Evolutionary conservation across 1,139 yeast species (phyloP).

Genomic region (Pichia sp.): DNA sequence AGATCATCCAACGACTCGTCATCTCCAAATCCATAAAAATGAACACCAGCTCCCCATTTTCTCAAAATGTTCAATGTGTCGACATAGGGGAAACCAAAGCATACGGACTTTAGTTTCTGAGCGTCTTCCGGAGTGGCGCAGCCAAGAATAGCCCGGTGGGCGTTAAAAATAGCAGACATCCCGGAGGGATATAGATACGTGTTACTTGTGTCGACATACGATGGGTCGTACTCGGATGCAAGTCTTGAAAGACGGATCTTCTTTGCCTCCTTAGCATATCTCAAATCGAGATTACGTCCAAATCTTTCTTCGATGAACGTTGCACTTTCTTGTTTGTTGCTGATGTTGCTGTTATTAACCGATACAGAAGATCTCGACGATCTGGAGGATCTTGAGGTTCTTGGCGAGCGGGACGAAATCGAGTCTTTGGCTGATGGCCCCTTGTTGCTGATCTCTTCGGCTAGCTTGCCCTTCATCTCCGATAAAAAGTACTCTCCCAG

Average conservation of each 20-base stretch:
- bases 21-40: slow-evolving; percentile 82
- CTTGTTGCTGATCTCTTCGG: slow-evolving; percentile 24
- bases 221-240: slow-evolving; percentile 48
- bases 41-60: slow-evolving; percentile 86
- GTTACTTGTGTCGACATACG: slow-evolving; percentile 45
- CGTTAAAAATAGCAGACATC: slow-evolving; percentile 84
- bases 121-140: slow-evolving; percentile 32
- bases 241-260: slow-evolving; percentile 69
- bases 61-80: slow-evolving; percentile 81
- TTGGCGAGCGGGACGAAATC: slow-evolving; percentile 12
- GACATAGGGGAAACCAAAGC: slow-evolving; percentile 93
- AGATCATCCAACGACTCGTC: slow-evolving; percentile 63
- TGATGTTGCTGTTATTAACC: slow-evolving; percentile 1
- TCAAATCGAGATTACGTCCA: slow-evolving; percentile 81
- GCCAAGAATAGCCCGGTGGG: slow-evolving; percentile 61
- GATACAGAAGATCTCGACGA: slow-evolving; percentile 22
- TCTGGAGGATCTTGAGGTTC: slow-evolving; percentile 27
- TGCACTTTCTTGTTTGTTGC: slow-evolving; percentile 47
- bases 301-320: slow-evolving; percentile 81
- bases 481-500: slow-evolving; percentile 78
- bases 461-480: slow-evolving; percentile 46
- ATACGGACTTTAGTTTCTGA: slow-evolving; percentile 54
- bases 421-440: slow-evolving; percentile 16
- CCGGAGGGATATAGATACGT: slow-evolving; percentile 86
- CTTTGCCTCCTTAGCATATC: slow-evolving; percentile 73